Base-by-base conservation (phyloP, 1,284 basidiomycete species). In the Fomitopsis betulina region DNA sequence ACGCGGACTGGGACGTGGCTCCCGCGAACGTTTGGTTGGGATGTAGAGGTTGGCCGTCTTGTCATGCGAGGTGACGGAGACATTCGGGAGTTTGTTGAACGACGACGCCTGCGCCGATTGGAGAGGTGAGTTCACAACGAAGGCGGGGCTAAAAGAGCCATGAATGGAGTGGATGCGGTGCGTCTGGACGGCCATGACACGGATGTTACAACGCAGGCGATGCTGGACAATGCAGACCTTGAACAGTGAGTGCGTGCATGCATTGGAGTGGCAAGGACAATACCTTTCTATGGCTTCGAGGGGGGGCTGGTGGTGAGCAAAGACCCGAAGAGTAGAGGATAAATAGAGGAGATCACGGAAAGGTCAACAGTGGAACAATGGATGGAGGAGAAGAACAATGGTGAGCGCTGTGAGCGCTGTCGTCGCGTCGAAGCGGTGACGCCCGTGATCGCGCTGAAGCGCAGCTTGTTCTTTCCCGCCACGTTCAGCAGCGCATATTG, bases 151-250 rank as follows among this genome's bases (percentile, higher is more conserved):
- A 54, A 70, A 69, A 5, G 63, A 57, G 55, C 65, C 62, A 59
- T 70, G 65, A 55, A 68, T 62, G 65, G 66, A 56, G 61, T 66
- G 68, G 59, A 68, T 67, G 65, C 67, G 68, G 61, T 68, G 67
- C n/a, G 69, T 62, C 55, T 68, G 63, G 52, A 66, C 62, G 56
- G 67, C 65, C 65, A 68, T 67, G 54, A 23, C 57, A 32, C 23
- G 53, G 21, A 30, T 37, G 45, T 30, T 30, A 65, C 63, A 54
- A 65, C 65, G 63, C 66, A 65, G 57, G 21, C 54, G 42, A 13
- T 47, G 32, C 25, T 45, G 50, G 53, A 54, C 33, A 43, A 58
- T 58, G 53, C 37, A 19, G 57, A 37, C 35, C n/a, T 33, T 23
- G 10, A 39, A 35, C 30, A 23, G 19, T 53, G n/a, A 33, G 53